Evolutionary conservation across 2,329 filamentous ascomycete genomes (phyloP).

Genomic region (Rhynchosporium secalis): DNA sequence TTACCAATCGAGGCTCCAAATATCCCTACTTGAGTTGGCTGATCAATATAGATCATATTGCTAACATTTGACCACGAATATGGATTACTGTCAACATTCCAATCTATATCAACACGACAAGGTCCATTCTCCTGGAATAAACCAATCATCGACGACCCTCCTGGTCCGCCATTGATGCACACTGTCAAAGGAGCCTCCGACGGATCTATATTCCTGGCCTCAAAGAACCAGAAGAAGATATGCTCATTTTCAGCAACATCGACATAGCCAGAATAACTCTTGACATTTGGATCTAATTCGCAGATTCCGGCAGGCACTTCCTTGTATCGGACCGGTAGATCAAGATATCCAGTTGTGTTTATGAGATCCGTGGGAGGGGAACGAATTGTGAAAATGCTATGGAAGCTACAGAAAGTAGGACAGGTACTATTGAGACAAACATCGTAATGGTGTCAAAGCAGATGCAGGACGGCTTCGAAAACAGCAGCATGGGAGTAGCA

Average conservation of each 20-base stretch:
- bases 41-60: constrained; percentile 49
- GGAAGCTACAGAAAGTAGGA: constrained; percentile 20
- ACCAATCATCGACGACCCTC: constrained; percentile 62
- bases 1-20: neutral
- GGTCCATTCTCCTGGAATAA: constrained; percentile 61
- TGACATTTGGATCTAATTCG: constrained; percentile 45
- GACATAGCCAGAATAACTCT: constrained; percentile 47
- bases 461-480: neutral
- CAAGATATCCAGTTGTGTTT: constrained; percentile 41
- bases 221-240: constrained; percentile 48
- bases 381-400: constrained; percentile 41
- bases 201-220: constrained; percentile 48
- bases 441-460: neutral
- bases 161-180: constrained; percentile 68
- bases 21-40: constrained; percentile 31
- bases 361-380: constrained; percentile 42
- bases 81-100: constrained; percentile 42
- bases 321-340: constrained; percentile 49
- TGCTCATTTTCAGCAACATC: constrained; percentile 45
- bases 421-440: constrained; percentile 10
- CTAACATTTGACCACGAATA: constrained; percentile 64
- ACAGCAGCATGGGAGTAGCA: neutral
- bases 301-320: constrained; percentile 49
- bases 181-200: constrained; percentile 53
- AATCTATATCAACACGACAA: constrained; percentile 44